A percentile compares a stretch with the other conserved stretches of the same genome.
Conservation (phyloP, 495 filamentous ascomycete species). For the Xylaria nigripes region DNA sequence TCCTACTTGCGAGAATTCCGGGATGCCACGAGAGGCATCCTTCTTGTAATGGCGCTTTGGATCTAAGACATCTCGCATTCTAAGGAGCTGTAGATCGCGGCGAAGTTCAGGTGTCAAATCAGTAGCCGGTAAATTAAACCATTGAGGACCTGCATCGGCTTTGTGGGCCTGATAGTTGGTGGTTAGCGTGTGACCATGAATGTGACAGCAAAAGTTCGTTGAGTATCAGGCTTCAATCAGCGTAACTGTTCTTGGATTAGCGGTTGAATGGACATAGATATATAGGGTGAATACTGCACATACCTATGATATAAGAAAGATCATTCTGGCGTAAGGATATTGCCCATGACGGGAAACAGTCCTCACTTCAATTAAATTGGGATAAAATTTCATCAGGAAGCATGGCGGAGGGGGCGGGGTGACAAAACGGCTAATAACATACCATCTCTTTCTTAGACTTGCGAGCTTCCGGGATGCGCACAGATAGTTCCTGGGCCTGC, state of each 20-base stretch:
- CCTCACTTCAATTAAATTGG: conserved; percentile 38
- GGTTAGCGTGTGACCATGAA: conserved; percentile 15
- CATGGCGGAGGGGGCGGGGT: not conserved
- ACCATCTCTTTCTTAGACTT: conserved; percentile 34
- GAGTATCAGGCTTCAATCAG: conserved; percentile 53
- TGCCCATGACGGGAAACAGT: conserved; percentile 64
- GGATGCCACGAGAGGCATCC: conserved; percentile 52
- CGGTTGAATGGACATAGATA: conserved; percentile 14
- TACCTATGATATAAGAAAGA: conserved; percentile 22
- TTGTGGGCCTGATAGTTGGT: conserved; percentile 29
- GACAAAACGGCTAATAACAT: conserved; percentile 12
- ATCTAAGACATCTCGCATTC: conserved; percentile 83
- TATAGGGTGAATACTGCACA: not conserved
- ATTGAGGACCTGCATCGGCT: conserved; percentile 45
- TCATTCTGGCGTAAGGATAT: conserved; percentile 65
- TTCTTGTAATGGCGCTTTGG: conserved; percentile 91
- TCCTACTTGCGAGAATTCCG: conserved; percentile 80
- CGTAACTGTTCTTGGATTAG: conserved; percentile 85
- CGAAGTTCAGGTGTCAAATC: conserved; percentile 76
- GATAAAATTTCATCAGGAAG: conserved; percentile 38
- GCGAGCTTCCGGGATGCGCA: conserved; percentile 33
- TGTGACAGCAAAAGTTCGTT: conserved; percentile 1
- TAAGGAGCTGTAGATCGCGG: conserved; percentile 75
- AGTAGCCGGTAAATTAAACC: conserved; percentile 82
- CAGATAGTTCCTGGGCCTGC: conserved; percentile 28